Conservation (phyloP, 257 asterid genomes). For the Solanum bulbocastanum region DNA sequence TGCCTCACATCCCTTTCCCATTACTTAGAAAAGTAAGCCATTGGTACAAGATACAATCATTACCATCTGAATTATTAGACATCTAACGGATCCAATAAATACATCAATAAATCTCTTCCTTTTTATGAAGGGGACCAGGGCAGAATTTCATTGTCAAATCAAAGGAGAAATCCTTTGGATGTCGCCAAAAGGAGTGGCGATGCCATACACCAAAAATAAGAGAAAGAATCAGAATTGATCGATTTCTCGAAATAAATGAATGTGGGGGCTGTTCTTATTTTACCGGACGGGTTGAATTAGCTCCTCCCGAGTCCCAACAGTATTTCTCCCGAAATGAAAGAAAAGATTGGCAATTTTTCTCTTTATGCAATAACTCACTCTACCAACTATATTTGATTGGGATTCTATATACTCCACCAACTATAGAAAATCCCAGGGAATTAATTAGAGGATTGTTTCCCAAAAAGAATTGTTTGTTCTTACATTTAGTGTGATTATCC, state of each 20-base stretch:
- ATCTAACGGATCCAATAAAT: not conserved
- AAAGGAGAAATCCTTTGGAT: not conserved
- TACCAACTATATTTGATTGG: not conserved
- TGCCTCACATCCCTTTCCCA: too few species aligned
- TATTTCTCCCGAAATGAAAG: not conserved
- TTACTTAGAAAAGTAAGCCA: too few species aligned
- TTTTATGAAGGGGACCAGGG: not conserved
- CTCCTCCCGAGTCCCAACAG: not conserved
- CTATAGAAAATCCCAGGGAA: not conserved
- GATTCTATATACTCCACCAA: not conserved
- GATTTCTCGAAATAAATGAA: not conserved
- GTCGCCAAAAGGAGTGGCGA: not conserved
- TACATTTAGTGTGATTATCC: not conserved
- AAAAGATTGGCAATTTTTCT: not conserved
- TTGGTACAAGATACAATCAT: too few species aligned
- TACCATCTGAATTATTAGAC: not conserved
- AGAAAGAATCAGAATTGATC: not conserved
- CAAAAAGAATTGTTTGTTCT: not conserved
- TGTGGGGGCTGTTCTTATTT: not conserved
- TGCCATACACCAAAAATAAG: not conserved
- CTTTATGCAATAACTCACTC: not conserved
- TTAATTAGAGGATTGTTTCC: not conserved
- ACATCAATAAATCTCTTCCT: not conserved
- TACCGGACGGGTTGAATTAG: not conserved
- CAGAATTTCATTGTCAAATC: not conserved